phyloP scores from a whole-genome alignment of 495 filamentous ascomycete species.

The Hypoxylon rickii region DNA sequence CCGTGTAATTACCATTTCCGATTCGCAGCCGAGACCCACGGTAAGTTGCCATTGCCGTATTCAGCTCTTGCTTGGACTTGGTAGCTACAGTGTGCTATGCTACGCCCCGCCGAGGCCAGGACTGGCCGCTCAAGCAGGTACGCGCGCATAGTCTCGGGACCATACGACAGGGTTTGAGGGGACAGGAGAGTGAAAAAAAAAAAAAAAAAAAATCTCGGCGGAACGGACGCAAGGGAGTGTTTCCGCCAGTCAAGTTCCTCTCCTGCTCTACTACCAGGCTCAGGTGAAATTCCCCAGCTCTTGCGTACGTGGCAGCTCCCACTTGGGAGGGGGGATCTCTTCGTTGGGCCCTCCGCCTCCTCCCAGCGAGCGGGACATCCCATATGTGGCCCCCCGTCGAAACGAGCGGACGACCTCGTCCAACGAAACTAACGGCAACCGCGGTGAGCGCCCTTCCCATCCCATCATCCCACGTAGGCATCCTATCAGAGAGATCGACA shows the following conservation, averaged over 20 bases:
- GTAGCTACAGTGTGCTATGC: not conserved
- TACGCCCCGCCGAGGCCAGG: constrained; percentile 7
- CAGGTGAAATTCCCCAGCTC: not conserved
- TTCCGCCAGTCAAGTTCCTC: constrained; percentile 9
- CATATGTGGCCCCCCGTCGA: not conserved
- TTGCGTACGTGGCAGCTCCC: constrained; percentile 9
- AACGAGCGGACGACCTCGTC: constrained; percentile 8
- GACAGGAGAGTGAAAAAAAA: no score
- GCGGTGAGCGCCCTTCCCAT: constrained; percentile 1
- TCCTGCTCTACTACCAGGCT: not conserved
- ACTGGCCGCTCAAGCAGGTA: constrained; percentile 4
- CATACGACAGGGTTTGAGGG: constrained; percentile 2
- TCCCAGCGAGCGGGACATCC: constrained; percentile 11
- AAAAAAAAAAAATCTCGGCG: constrained; percentile 22
- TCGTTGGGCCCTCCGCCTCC: constrained; percentile 9
- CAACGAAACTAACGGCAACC: not conserved
- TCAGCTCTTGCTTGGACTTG: constrained; percentile 18
- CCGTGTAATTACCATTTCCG: constrained; percentile 24
- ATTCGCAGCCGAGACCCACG: constrained; percentile 31
- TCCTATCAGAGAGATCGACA: constrained; percentile 25
- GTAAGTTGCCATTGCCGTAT: constrained; percentile 27
- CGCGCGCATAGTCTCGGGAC: constrained; percentile 27
- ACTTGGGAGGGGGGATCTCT: constrained; percentile 1
- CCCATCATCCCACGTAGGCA: not conserved
- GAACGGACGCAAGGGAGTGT: constrained; percentile 26